Percentiles rank a stretch among this genome's conserved stretches.
phyloP scores from a whole-genome alignment of 805 yeast genomes.

The Metschnikowia lachancei region DNA sequence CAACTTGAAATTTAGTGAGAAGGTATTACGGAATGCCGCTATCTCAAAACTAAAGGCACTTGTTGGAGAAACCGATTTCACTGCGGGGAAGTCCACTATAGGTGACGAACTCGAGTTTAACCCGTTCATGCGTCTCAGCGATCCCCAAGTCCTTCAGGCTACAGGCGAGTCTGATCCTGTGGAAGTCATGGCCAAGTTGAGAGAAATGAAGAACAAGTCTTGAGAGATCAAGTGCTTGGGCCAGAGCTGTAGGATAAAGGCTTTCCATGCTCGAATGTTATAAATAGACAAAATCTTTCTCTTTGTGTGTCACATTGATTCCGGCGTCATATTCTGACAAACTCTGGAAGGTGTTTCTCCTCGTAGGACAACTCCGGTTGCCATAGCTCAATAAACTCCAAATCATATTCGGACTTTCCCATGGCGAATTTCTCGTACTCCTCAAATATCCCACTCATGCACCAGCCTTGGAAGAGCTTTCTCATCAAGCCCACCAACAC shows the following conservation, averaged over 20 bases:
- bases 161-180: conserved; percentile 51
- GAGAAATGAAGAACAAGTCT: conserved; percentile 69
- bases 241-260: not conserved
- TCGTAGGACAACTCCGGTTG: conserved; percentile 57
- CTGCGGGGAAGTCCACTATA: conserved; percentile 86
- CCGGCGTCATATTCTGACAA: conserved; percentile 44
- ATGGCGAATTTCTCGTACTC: conserved; percentile 91
- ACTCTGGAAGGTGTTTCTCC: conserved; percentile 54
- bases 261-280: not conserved
- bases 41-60: conserved; percentile 53
- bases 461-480: conserved; percentile 87
- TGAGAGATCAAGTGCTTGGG: conserved; percentile 7
- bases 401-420: conserved; percentile 89
- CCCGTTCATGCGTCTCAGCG: conserved; percentile 83
- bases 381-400: conserved; percentile 85
- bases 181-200: conserved; percentile 67
- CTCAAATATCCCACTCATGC: conserved; percentile 86
- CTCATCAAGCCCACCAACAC: conserved; percentile 90
- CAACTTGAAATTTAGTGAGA: conserved; percentile 74
- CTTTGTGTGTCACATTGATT: not conserved
- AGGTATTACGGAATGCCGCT: conserved; percentile 55
- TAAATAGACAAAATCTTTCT: not conserved
- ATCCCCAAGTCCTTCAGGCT: conserved; percentile 57
- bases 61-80: conserved; percentile 54
- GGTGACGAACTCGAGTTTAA: conserved; percentile 78